Evolutionary conservation across 768 basidiomycete genomes (phyloP).

Genomic region (Lentinus brumalis): DNA sequence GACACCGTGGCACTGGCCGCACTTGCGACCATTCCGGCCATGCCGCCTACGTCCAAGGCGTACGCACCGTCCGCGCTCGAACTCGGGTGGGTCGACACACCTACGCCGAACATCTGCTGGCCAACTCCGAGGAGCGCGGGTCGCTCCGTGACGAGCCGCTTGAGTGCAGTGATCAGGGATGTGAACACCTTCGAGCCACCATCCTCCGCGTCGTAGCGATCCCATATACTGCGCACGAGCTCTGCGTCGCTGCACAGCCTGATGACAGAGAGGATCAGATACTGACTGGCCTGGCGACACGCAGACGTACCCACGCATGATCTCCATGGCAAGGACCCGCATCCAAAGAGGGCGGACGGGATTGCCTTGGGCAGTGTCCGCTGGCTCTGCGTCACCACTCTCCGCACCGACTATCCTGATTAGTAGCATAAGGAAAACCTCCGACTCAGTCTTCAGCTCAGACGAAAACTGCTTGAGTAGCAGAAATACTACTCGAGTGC

Average conservation of each 20-base stretch:
- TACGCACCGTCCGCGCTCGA: conserved; percentile 45
- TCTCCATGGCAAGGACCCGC: conserved; percentile 89
- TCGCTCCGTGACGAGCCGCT: conserved; percentile 86
- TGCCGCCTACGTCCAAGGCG: conserved; percentile 62
- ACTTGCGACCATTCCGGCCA: conserved; percentile 82
- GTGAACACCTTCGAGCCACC: conserved; percentile 71
- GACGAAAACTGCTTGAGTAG: conserved; percentile 88
- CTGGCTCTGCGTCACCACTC: conserved; percentile 27
- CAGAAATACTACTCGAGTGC: conserved; percentile 91
- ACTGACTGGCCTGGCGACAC: neutral
- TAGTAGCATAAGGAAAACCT: conserved; percentile 80
- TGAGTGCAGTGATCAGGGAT: conserved; percentile 79
- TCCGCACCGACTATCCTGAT: conserved; percentile 68
- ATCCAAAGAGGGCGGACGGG: conserved; percentile 73
- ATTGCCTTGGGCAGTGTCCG: conserved; percentile 23
- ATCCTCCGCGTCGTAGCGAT: conserved; percentile 65
- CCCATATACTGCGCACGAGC: conserved; percentile 78
- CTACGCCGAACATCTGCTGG: conserved; percentile 81
- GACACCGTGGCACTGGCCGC: conserved; percentile 84
- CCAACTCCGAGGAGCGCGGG: conserved; percentile 81
- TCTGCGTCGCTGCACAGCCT: conserved; percentile 81
- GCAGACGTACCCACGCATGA: conserved; percentile 72
- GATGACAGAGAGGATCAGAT: neutral
- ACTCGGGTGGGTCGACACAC: conserved; percentile 45
- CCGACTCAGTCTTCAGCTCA: conserved; percentile 80